Conservation (phyloP, 2,329 filamentous ascomycete genomes). For the Fusarium algeriense region DNA sequence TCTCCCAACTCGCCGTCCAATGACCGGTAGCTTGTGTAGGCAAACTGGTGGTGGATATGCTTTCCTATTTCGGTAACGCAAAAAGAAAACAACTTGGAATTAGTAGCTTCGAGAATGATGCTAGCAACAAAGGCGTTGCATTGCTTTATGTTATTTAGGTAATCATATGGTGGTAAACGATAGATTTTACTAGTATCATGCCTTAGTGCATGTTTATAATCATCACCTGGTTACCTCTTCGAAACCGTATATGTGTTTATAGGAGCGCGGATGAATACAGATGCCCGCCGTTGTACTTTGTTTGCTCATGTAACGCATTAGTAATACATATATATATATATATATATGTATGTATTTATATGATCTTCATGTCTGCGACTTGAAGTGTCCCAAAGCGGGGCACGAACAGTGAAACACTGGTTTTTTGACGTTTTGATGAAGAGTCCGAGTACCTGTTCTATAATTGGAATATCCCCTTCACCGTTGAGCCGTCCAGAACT, state of each 20-base stretch:
- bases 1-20: conserved; percentile 61
- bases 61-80: neutral
- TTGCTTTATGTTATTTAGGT: conserved; percentile 6
- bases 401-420: neutral
- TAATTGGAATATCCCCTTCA: neutral
- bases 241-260: neutral
- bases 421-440: neutral
- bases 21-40: conserved; percentile 40
- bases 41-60: neutral
- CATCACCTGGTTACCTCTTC: neutral
- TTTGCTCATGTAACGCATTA: neutral
- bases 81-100: conserved; percentile 6
- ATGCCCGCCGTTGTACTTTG: neutral
- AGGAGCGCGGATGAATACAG: too few species aligned
- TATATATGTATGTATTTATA: too few species aligned
- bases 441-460: neutral
- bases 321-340: neutral
- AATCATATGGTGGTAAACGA: conserved; percentile 9
- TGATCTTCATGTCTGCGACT: neutral
- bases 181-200: conserved; percentile 6
- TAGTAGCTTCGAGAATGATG: conserved; percentile 5
- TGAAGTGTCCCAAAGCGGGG: neutral
- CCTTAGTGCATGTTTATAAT: neutral
- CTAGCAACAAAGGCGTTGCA: conserved; percentile 3
- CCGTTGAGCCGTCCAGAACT: neutral